A percentile compares a stretch with the other conserved stretches of the same genome.
These are phyloP conservation scores for Hortaea werneckii DNA, from an alignment of 2,329 filamentous ascomycete genomes.

Conservation along the genomic window DNA sequence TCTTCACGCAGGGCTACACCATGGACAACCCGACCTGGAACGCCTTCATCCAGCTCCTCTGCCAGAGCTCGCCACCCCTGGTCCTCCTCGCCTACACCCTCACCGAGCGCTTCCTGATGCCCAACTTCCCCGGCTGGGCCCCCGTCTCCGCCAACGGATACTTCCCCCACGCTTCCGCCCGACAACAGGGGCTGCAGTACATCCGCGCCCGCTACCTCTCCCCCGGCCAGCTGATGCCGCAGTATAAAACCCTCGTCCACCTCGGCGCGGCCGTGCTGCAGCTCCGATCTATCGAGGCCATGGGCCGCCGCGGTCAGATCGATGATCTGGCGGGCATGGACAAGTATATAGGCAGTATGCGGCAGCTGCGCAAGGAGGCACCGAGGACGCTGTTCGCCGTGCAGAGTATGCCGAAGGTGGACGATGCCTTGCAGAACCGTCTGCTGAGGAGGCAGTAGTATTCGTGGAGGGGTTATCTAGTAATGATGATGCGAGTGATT, in stretches of 20 bases:
- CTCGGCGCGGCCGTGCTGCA: conserved; percentile 29
- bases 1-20: conserved; percentile 57
- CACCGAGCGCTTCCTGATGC: conserved; percentile 71
- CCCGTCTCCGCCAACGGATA: conserved; percentile 3
- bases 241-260: conserved; percentile 35
- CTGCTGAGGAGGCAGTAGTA: neutral
- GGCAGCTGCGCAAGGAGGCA: conserved; percentile 24
- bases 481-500: no score
- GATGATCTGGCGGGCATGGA: conserved; percentile 15
- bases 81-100: conserved; percentile 58
- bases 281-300: conserved; percentile 26
- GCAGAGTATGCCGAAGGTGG: conserved; percentile 32
- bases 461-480: no score
- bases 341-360: conserved; percentile 18
- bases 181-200: conserved; percentile 16
- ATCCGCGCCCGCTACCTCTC: conserved; percentile 20
- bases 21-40: conserved; percentile 77
- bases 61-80: conserved; percentile 40
- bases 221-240: conserved; percentile 24
- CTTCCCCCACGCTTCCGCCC: conserved; percentile 15
- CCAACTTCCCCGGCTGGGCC: conserved; percentile 65
- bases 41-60: conserved; percentile 58
- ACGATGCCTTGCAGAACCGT: conserved; percentile 18
- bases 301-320: conserved; percentile 15
- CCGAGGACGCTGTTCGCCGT: conserved; percentile 33